Evolutionary conservation across 1,284 basidiomycete genomes (phyloP), one percentile per base, ranked within the genome.

Genomic region (Rhodotorula sp.): DNA sequence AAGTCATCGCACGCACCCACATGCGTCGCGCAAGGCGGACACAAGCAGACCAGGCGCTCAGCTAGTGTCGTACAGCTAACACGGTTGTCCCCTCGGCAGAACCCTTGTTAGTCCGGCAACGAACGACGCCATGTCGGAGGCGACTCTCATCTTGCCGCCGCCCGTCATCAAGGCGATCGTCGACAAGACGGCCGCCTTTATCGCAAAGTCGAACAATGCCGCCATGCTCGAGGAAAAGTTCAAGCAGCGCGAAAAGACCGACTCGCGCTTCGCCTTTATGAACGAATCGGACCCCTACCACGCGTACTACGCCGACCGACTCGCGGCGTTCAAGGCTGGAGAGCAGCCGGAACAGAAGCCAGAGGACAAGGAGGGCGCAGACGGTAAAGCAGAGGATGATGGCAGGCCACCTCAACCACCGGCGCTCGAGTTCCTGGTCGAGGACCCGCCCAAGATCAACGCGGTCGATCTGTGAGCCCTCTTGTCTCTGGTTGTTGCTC

Each of bases 191-290:
- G 95, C 97, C 19, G 82, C 86, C n/a, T 95, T 92, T 74, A 91
- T 99, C 72, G 93, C 94, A 28, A 90, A 91, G 77, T 93, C 92
- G 34, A 89, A 90, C 28, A 92, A 95, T 78, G 92, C 93, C 5
- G 85, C 87, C 19, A 87, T 90, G 77, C 93, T 98, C 78, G 95
- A 97, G 83, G 91, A 93, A 81, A 95, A 95, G 84, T 93, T 98
- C 80, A 88, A 93, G 78, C 92, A 95, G 83, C 89, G 90, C 79
- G 93, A 95, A 82, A 92, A 92, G 83, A 87, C 88, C 74, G 94
- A 97, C 84, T 92, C 93, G 74, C 93, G 95, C 83, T 97, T 97
- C 85, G 91, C 93, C 68, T 98, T 98, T 85, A 86, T 98, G 81
- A 93, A 94, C 83, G 80, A 81, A 63, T 88, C 88, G 68, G 95